Conservation (phyloP, 768 basidiomycete species). For the Hericium alpestre region DNA sequence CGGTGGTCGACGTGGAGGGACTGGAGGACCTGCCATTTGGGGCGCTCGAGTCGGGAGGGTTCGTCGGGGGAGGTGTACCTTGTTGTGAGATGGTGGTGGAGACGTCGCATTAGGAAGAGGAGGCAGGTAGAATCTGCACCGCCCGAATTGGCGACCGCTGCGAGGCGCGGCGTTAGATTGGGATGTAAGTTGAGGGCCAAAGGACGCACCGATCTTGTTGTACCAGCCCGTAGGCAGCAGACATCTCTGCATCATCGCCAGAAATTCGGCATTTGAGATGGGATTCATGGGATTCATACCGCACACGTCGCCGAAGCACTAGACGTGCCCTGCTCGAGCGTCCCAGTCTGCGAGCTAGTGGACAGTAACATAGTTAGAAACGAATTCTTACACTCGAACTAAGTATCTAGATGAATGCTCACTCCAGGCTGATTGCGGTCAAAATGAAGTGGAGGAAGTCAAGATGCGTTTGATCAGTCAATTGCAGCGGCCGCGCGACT, state of each 20-base stretch:
- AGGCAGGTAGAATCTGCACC: slow-evolving; percentile 78
- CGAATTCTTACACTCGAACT: too few species aligned
- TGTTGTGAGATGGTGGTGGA: slow-evolving; percentile 9
- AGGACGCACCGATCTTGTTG: slow-evolving; percentile 30
- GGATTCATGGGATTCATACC: background rate
- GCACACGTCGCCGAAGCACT: too few species aligned
- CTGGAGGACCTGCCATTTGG: slow-evolving; percentile 19
- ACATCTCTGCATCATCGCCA: slow-evolving; percentile 33
- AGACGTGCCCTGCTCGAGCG: too few species aligned
- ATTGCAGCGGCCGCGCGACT: too few species aligned
- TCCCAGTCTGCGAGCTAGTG: too few species aligned
- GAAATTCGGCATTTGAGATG: slow-evolving; percentile 32
- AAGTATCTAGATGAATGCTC: too few species aligned
- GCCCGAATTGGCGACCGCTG: slow-evolving; percentile 72
- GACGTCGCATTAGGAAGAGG: slow-evolving; percentile 47
- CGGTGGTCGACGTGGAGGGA: slow-evolving; percentile 67
- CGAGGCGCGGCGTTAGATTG: background rate
- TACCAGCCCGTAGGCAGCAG: slow-evolving; percentile 42
- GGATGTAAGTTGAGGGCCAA: background rate
- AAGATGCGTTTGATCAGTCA: too few species aligned
- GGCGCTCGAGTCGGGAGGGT: slow-evolving; percentile 1
- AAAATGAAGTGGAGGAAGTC: too few species aligned
- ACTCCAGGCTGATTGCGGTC: too few species aligned
- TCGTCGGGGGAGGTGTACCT: slow-evolving; percentile 11
- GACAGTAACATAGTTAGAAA: too few species aligned